Evolutionary conservation across 176 grass and related monocot genomes (phyloP).

Genomic region (Guadua angustifolia): DNA sequence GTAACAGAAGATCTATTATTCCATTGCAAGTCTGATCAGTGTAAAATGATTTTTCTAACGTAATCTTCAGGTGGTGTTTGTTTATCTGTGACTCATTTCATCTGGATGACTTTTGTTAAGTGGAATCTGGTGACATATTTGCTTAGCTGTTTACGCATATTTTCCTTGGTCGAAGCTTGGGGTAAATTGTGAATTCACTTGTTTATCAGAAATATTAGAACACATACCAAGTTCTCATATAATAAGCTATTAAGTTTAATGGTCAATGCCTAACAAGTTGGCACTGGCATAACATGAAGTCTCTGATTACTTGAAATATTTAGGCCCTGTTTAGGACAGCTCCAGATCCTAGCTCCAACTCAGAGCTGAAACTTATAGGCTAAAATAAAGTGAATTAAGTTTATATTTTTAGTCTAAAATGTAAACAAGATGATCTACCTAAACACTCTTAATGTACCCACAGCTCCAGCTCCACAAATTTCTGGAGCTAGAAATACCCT

Average conservation of each 20-base stretch:
- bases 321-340: too few relatives aligned
- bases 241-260: background rate
- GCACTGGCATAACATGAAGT: background rate
- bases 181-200: background rate
- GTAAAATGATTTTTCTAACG: background rate
- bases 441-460: too few relatives aligned
- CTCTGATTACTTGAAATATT: background rate
- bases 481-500: too few relatives aligned
- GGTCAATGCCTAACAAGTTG: background rate
- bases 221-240: background rate
- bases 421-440: too few relatives aligned
- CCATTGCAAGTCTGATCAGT: slow-evolving; percentile 4
- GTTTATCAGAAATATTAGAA: background rate
- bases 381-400: too few relatives aligned
- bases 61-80: background rate
- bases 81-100: background rate
- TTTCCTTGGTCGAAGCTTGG: background rate
- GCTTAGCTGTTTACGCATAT: background rate
- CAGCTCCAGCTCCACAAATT: too few relatives aligned
- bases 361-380: too few relatives aligned
- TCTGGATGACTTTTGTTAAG: background rate
- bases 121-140: background rate
- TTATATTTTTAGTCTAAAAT: too few relatives aligned
- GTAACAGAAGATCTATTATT: background rate
- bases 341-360: too few relatives aligned